Conservation (phyloP, 805 yeast species). For the Cyberlindnera maritima region DNA sequence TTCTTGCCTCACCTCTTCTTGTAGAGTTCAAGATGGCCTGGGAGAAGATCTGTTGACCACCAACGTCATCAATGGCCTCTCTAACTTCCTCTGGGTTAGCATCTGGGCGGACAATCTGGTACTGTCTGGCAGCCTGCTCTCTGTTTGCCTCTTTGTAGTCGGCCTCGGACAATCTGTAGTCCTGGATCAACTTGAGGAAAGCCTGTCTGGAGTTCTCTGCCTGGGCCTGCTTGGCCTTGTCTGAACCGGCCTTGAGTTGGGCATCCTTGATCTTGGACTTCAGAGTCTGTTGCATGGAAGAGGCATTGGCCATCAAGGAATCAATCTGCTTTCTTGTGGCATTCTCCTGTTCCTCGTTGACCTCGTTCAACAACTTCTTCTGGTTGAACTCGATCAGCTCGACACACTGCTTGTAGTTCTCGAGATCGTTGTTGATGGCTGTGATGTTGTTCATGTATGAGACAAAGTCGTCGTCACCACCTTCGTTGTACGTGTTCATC, state of each 20-base stretch:
- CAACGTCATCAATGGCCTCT: slow-evolving; percentile 80
- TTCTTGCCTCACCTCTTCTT: slow-evolving; percentile 91
- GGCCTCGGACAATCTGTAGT: slow-evolving; percentile 82
- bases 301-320: slow-evolving; percentile 70
- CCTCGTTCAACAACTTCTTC: slow-evolving; percentile 66
- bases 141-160: slow-evolving; percentile 81
- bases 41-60: slow-evolving; percentile 89
- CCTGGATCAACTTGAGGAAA: slow-evolving; percentile 83
- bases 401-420: slow-evolving; percentile 66
- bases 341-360: slow-evolving; percentile 66
- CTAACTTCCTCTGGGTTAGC: slow-evolving; percentile 82
- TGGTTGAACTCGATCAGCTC: slow-evolving; percentile 70
- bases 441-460: slow-evolving; percentile 69
- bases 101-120: slow-evolving; percentile 81
- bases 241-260: slow-evolving; percentile 67
- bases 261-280: slow-evolving; percentile 74
- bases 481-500: slow-evolving; percentile 20
- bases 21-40: slow-evolving; percentile 86
- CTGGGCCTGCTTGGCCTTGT: slow-evolving; percentile 82
- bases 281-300: slow-evolving; percentile 70
- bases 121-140: slow-evolving; percentile 89
- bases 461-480: slow-evolving; percentile 53
- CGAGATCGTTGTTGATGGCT: slow-evolving; percentile 63
- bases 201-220: slow-evolving; percentile 84
- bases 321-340: slow-evolving; percentile 75